Conservation (phyloP, 1,284 basidiomycete genomes). For the Sphaerobolus stellatus region DNA sequence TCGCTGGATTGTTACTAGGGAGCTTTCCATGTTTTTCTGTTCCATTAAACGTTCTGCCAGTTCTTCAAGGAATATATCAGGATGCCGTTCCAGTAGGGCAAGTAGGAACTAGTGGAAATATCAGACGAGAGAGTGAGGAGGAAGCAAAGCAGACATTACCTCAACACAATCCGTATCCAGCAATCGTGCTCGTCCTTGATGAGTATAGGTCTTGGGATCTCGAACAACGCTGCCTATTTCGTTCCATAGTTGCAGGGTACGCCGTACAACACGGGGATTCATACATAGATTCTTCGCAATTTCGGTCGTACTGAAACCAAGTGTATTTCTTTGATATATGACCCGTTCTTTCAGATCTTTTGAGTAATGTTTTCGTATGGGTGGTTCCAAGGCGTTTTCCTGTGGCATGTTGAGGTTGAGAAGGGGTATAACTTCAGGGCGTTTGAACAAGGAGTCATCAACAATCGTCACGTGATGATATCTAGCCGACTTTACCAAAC, state of each 20-base stretch:
- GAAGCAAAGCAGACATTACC: neutral
- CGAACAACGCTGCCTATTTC: neutral
- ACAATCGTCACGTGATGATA: too few relatives aligned
- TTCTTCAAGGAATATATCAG: slow-evolving; percentile 7
- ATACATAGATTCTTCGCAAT: neutral
- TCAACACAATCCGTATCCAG: neutral
- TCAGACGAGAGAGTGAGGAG: neutral
- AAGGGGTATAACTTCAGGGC: too few relatives aligned
- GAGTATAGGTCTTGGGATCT: neutral
- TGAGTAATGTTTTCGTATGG: neutral
- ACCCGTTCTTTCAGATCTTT: neutral
- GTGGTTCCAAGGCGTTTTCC: neutral
- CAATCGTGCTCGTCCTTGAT: neutral
- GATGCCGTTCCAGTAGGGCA: neutral
- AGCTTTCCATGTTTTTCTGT: neutral
- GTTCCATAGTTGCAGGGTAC: neutral
- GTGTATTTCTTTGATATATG: neutral
- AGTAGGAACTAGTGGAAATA: neutral
- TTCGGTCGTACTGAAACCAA: neutral
- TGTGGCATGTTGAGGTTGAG: neutral
- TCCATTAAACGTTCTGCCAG: slow-evolving; percentile 1
- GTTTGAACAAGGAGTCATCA: too few relatives aligned
- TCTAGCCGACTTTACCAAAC: too few relatives aligned
- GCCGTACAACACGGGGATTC: neutral
- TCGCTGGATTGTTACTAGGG: neutral